Conservation (phyloP, 805 yeast genomes). For the Starmerella floris region DNA sequence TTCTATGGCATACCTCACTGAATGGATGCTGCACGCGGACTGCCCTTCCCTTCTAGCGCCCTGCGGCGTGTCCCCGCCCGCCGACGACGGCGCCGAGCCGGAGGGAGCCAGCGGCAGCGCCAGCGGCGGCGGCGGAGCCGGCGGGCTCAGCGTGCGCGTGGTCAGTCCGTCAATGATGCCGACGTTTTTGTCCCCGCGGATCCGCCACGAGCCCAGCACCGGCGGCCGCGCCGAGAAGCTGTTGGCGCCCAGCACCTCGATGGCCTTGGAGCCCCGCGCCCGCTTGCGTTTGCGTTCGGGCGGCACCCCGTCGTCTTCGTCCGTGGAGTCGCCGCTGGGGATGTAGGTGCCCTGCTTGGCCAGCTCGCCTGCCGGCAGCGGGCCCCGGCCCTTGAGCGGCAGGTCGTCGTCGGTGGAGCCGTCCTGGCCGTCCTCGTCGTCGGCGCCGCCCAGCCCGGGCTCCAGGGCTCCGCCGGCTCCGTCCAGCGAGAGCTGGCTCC, state of each 20-base stretch:
- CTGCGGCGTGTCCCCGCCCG: background rate
- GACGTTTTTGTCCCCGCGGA: conserved; percentile 57
- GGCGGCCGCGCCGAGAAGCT: conserved; percentile 84
- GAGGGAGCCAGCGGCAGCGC: background rate
- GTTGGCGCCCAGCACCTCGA: conserved; percentile 81
- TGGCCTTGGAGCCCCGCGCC: conserved; percentile 64
- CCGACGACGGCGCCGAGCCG: background rate
- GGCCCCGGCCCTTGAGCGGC: conserved; percentile 16
- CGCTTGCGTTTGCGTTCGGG: conserved; percentile 36
- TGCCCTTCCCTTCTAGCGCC: background rate
- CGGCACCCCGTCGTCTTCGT: conserved; percentile 78
- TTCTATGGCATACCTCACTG: too few relatives aligned
- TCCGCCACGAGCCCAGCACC: conserved; percentile 72
- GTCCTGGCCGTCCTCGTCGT: background rate
- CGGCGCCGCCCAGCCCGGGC: background rate
- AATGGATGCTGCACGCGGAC: too few relatives aligned
- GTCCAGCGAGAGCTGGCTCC: background rate
- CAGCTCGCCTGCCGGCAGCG: conserved; percentile 6
- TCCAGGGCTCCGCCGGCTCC: background rate
- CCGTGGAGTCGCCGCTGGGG: conserved; percentile 77
- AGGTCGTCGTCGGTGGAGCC: conserved; percentile 12
- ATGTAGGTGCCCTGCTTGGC: conserved; percentile 7
- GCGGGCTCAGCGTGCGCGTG: conserved; percentile 63
- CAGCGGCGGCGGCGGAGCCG: conserved; percentile 14
- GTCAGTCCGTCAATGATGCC: conserved; percentile 91